Percentiles rank a stretch among this genome's conserved stretches.
phyloP scores from a whole-genome alignment of 2,329 filamentous ascomycete genomes.

The Geosmithia putterillii region DNA sequence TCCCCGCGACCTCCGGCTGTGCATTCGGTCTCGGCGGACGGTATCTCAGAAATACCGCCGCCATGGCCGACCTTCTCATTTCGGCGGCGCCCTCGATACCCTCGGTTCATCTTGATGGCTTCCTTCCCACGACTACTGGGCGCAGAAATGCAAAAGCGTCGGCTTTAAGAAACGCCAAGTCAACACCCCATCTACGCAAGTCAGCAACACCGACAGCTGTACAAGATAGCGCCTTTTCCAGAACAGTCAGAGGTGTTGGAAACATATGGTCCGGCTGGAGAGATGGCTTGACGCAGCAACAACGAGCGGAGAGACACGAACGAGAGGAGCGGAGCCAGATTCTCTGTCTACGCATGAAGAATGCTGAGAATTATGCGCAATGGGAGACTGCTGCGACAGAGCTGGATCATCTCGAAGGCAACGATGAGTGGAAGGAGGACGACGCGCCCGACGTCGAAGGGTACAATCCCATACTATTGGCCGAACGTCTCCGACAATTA shows the following conservation, averaged over 20 bases:
- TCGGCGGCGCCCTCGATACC: constrained; percentile 2
- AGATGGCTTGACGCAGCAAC: constrained; percentile 38
- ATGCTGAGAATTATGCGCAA: constrained; percentile 57
- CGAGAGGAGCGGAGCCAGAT: constrained; percentile 50
- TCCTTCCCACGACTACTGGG: neutral
- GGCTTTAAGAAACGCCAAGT: constrained; percentile 1
- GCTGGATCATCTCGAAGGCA: constrained; percentile 68
- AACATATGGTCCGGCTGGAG: constrained; percentile 31
- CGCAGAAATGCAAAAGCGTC: neutral
- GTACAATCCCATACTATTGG: constrained; percentile 59
- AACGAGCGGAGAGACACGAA: constrained; percentile 32
- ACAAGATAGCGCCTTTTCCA: constrained; percentile 6
- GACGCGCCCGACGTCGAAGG: constrained; percentile 44
- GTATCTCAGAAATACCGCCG: neutral
- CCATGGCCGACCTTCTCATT: constrained; percentile 6
- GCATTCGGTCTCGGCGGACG: neutral
- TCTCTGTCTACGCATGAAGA: constrained; percentile 51
- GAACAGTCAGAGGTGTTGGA: constrained; percentile 25
- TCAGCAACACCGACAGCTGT: no score
- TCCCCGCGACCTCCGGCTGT: neutral
- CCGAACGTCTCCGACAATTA: constrained; percentile 57
- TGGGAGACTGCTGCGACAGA: constrained; percentile 68
- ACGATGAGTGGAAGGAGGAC: constrained; percentile 64
- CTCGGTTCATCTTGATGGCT: neutral
- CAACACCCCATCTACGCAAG: neutral